Evolutionary conservation across 768 basidiomycete genomes (phyloP).

Genomic region (Trametes cingulata): DNA sequence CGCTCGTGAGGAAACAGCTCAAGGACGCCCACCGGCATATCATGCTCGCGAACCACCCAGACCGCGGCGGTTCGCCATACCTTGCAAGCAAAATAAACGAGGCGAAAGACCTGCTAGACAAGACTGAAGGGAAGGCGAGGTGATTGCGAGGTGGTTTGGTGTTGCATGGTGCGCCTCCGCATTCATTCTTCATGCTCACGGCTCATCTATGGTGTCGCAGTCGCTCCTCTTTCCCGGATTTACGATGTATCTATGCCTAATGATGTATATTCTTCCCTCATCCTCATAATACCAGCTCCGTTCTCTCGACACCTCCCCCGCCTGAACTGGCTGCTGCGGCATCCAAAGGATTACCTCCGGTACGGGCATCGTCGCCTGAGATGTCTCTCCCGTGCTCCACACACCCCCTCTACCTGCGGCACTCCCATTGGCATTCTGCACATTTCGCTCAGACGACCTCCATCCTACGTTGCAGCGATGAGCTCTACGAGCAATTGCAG

Average conservation of each 20-base stretch:
- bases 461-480: no score
- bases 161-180: slow-evolving; percentile 4
- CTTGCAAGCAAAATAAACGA: slow-evolving; percentile 99
- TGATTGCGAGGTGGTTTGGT: slow-evolving; percentile 15
- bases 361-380: no score
- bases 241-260: slow-evolving; percentile 22
- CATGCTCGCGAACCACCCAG: slow-evolving; percentile 99
- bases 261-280: slow-evolving; percentile 22
- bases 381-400: no score
- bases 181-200: neutral
- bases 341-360: no score
- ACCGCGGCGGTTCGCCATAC: slow-evolving; percentile 98
- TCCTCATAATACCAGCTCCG: slow-evolving; percentile 22
- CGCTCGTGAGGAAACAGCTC: slow-evolving; percentile 69
- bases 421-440: no score
- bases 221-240: slow-evolving; percentile 7
- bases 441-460: no score
- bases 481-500: neutral
- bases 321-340: no score
- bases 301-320: neutral
- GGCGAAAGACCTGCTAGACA: slow-evolving; percentile 90
- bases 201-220: neutral
- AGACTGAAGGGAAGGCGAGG: slow-evolving; percentile 55
- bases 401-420: no score
- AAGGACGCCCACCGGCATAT: slow-evolving; percentile 97